Evolutionary conservation across 1,139 yeast species (phyloP).

Genomic region (Sugiyamaella novakii): DNA sequence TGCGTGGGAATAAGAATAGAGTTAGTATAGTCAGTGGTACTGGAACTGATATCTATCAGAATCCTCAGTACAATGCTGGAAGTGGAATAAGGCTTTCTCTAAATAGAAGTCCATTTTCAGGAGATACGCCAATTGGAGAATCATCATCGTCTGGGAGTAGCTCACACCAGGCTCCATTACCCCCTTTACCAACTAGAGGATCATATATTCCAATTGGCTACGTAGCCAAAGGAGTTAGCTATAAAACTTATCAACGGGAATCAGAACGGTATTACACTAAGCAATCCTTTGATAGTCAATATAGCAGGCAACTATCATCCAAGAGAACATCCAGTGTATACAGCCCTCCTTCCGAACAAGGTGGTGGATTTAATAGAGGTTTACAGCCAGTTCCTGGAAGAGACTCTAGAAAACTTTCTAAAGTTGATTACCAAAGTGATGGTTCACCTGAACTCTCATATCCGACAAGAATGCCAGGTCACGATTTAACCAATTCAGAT

Average conservation of each 20-base stretch:
- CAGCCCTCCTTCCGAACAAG: conserved; percentile 1
- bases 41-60: not conserved
- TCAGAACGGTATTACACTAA: conserved; percentile 1
- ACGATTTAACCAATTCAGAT: conserved; percentile 9
- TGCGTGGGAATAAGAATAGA: conserved; percentile 3
- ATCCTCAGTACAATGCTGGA: not conserved
- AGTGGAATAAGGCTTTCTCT: conserved; percentile 2
- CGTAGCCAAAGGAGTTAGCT: conserved; percentile 6
- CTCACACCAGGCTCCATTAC: conserved; percentile 9
- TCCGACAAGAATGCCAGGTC: conserved; percentile 12
- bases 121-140: conserved; percentile 2
- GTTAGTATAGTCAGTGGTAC: conserved; percentile 4
- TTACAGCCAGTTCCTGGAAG: conserved; percentile 3
- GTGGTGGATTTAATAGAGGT: not conserved
- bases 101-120: conserved; percentile 6
- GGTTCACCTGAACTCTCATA: conserved; percentile 6
- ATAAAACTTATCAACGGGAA: not conserved
- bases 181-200: conserved; percentile 7
- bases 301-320: not conserved
- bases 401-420: not conserved
- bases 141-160: conserved; percentile 18
- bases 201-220: conserved; percentile 17
- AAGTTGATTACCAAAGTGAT: not conserved
- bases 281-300: conserved; percentile 3
- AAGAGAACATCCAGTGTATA: conserved; percentile 9